Conservation (phyloP, 345 rosid species). For the Odontarrhena argentea region DNA sequence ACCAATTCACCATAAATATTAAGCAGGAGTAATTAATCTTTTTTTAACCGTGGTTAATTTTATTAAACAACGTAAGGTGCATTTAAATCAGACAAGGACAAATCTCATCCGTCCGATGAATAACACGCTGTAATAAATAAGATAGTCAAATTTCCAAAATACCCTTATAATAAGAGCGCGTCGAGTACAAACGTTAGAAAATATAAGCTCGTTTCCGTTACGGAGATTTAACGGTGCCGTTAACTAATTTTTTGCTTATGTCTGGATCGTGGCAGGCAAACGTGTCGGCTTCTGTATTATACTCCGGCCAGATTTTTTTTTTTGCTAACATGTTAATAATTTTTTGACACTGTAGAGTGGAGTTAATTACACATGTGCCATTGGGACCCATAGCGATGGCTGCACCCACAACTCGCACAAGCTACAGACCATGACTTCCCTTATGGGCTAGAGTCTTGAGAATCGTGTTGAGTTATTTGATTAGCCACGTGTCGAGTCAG, state of each 20-base stretch:
- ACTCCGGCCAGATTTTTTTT: constrained; percentile 33
- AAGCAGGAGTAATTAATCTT: background rate
- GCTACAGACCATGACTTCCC: constrained; percentile 33
- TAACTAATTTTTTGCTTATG: constrained; percentile 26
- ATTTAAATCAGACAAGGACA: background rate
- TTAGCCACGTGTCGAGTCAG: constrained; percentile 35
- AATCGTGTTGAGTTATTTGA: constrained; percentile 26
- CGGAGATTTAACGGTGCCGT: constrained; percentile 35
- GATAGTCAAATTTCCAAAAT: background rate
- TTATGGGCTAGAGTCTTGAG: constrained; percentile 36
- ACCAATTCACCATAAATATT: constrained; percentile 16
- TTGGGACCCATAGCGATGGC: constrained; percentile 34
- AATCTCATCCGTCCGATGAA: constrained; percentile 37
- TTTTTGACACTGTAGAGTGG: background rate
- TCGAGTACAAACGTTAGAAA: constrained; percentile 4
- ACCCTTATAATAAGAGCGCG: constrained; percentile 13
- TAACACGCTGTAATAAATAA: constrained; percentile 16
- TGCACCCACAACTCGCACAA: constrained; percentile 41
- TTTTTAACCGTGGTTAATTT: constrained; percentile 1
- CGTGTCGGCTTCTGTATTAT: constrained; percentile 41
- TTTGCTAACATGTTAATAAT: too few relatives aligned
- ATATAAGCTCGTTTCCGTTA: constrained; percentile 30
- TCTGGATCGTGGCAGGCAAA: constrained; percentile 49
- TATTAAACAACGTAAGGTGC: constrained; percentile 17
- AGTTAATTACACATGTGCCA: constrained; percentile 28